Evolutionary conservation across 805 yeast species (phyloP).

Genomic region (Candida broadrunensis): DNA sequence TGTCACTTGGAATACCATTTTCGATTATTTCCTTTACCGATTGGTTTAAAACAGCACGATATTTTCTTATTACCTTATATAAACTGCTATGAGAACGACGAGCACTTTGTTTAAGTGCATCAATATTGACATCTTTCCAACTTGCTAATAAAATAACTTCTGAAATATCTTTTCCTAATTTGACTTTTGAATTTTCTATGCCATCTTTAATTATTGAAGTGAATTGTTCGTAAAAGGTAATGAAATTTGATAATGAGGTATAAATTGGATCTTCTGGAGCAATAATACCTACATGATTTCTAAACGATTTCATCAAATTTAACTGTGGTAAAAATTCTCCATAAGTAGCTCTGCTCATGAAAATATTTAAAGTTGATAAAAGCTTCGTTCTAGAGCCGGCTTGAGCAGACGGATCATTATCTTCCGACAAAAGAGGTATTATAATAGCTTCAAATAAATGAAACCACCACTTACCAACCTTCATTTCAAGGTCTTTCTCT

Average conservation of each 20-base stretch:
- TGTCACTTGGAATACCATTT: conserved; percentile 42
- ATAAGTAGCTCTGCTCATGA: conserved; percentile 67
- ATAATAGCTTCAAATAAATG: conserved; percentile 80
- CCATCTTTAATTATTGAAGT: conserved; percentile 42
- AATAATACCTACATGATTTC: conserved; percentile 44
- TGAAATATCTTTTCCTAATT: conserved; percentile 71
- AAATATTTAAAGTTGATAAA: conserved; percentile 64
- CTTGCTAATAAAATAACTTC: conserved; percentile 89
- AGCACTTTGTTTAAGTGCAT: conserved; percentile 92
- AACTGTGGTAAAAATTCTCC: conserved; percentile 73
- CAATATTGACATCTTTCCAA: conserved; percentile 95
- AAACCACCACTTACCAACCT: conserved; percentile 86
- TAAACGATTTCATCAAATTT: conserved; percentile 61
- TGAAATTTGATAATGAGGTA: conserved; percentile 53
- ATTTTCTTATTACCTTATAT: conserved; percentile 80
- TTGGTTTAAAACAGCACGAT: conserved; percentile 57
- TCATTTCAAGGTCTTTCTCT: conserved; percentile 43
- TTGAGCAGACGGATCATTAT: conserved; percentile 5
- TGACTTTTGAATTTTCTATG: conserved; percentile 45
- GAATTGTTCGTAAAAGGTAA: conserved; percentile 69
- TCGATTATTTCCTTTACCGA: conserved; percentile 58
- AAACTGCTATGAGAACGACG: conserved; percentile 80
- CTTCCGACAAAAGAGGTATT: conserved; percentile 45
- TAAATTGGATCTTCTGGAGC: conserved; percentile 18
- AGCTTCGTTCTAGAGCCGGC: conserved; percentile 18